Base-by-base conservation (phyloP, 1,284 basidiomycete genomes). In the Fomitopsis pinicola region DNA sequence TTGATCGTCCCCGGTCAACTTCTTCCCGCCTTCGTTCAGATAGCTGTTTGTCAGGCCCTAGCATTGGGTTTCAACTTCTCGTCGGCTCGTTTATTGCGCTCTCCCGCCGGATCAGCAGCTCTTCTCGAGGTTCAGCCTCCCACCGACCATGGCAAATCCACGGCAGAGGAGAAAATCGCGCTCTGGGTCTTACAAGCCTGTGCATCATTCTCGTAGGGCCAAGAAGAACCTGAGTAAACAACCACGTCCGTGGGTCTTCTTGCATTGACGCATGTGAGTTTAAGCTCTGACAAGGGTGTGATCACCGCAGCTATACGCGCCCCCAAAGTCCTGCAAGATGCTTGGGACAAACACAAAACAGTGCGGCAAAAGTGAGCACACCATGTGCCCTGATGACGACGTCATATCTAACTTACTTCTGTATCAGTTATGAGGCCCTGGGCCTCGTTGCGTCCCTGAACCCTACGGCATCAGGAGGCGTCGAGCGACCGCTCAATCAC, bases 271-370 rank as follows among this genome's bases (percentile, higher is more conserved):
- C 19, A 28, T 54, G 57, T 28, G 15, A 28, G 26, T 48, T 42
- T 62, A 28, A 55, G 57, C 60, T 61, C 61, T 62, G 45, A 55
- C 62, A 64, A 44, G 64, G 57, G 60, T 48, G 59, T 58, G 46
- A 46, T 56, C 56, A 57, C 57, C 60, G 56, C 67, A 93, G 91
- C 89, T 14, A 88, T 98, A 63, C 85, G 88, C 62, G 95, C 92
- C 0, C 92, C 95, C 1, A 89, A 91, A 72, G 79, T 85, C 17
- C 79, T 98, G 60, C 91, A 92, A 71, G 88, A 92, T 54, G 85
- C 87, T 57, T 98, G 96, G 95, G 92, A 97, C 75, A 87, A 85
- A 67, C 82, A 80, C 63, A 94, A 94, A 78, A 99, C 96, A 7
- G 89, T 97, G 30, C 84, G 86, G 67, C 96, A 98, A 83, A 98